Evolutionary conservation across 306 rosid genomes (phyloP), one percentile per base, ranked within the genome.

Genomic region (Lablab purpureus): DNA sequence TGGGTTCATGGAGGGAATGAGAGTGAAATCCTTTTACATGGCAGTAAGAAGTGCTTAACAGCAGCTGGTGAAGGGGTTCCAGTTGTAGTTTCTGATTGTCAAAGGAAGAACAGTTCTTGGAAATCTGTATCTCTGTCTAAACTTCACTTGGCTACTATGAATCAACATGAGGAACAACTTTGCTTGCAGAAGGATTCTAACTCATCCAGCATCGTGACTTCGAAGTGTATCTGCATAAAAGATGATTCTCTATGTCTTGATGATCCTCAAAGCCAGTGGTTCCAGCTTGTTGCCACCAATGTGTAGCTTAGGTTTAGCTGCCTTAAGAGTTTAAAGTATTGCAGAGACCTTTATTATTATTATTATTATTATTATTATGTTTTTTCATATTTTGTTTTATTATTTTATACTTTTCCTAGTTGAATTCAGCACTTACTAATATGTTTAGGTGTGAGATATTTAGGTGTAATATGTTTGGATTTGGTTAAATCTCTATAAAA

Each of bases 191-290:
- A 67, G 66, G 67, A 87, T 71, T 27, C 77, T 2, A 59, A 75
- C 49, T 84, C 90, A n/a, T 67, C 86, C 14, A 18, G 14, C 15
- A 43, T 89, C 55, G 80, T 83, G 28, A 59, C 85, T 28, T 77
- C 85, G 15, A 79, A 73, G 47, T 89, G 93, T 63, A 87, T 87
- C 3, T 89, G 93, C 64, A 55, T 75, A 9, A 8, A 27, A 23
- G 76, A 87, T 73, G 88, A 89, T 51, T 41, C 80, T 74, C 37
- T 32, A 4, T 89, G 93, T 76, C 63, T 83, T 0, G 84, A 85
- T 27, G 83, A 89, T 81, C 90, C 90, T 3, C 83, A 45, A 19
- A 76, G 55, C 58, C 90, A 87, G 15, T 87, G 90, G 93, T 87
- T 89, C 66, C 86, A 87, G 46, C 80, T 87, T 55, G 80, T 87